Base-by-base conservation (phyloP, 495 filamentous ascomycete species). In the Penicillium herquei region DNA sequence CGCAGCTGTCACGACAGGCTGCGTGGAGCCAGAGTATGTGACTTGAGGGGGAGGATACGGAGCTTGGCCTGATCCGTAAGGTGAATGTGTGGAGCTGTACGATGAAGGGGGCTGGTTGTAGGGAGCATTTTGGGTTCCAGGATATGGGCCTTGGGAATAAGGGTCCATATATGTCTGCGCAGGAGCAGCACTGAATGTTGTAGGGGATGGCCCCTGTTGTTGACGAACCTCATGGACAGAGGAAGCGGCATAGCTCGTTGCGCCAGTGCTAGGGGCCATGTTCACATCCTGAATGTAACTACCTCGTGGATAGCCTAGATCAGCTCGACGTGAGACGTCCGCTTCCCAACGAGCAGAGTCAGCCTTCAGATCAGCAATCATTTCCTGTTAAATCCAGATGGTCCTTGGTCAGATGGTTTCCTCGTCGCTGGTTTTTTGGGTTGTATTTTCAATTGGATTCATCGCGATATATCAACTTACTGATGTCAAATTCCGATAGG, bases 341-440 rank as follows among this genome's bases (percentile, higher is more conserved):
- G 83, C 79, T 70, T 88, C 84, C 90, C 89, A 96, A 66, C 88
- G 83, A 64, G 78, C 78, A 21, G 91, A 92, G 72, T 94, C 90
- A 67, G 81, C 78, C 68, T 90, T 91, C 55, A 96, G 72, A 77
- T 96, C 91, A 74, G 85, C 80, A 64, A 93, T 91, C 90, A 93
- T 93, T 69, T 89, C 87, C 90, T 95, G 66, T 47, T 66, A 43
- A 26, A 31, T 45, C 41, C 54, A 42, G 42, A 55, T 51, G 56
- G 48, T 52, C 49, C 47, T 40, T 52, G 39, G 58, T 67, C 52
- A 62, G 64, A 61, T 61, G 55, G n/a, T 13, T 45, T 54, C 42
- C 50, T 54, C 56, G 46, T 55, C 46, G 39, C 39, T 45, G 14
- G 55, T 37, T 16, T 52, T 55, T 34, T n/a, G 42, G 14, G 34